A percentile compares a stretch with the other conserved stretches of the same genome.
Conservation (phyloP, 1,284 basidiomycete genomes). For the Xerocomus minutiporus region DNA sequence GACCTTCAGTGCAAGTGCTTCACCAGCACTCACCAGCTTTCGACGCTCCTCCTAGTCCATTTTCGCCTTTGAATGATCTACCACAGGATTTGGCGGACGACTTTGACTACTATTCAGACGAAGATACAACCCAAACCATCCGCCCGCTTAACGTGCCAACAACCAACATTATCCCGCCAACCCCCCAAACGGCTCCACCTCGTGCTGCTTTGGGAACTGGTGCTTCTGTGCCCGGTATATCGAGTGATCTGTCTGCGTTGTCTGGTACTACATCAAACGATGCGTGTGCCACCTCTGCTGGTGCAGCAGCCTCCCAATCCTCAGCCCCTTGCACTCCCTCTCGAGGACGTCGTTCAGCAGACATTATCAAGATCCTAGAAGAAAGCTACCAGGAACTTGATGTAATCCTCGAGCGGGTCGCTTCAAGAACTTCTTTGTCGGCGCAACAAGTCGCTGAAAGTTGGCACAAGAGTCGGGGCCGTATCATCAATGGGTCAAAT, state of each 20-base stretch:
- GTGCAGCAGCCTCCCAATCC: background rate
- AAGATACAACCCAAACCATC: background rate
- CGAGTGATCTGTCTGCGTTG: too few species aligned
- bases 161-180: background rate
- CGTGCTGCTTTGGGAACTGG: background rate
- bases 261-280: background rate
- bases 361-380: background rate
- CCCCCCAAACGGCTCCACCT: background rate
- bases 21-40: background rate
- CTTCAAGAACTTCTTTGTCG: background rate
- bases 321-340: background rate
- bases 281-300: background rate
- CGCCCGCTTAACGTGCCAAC: background rate
- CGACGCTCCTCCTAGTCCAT: background rate
- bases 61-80: background rate
- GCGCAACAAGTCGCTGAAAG: background rate
- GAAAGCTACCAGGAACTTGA: background rate
- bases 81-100: background rate
- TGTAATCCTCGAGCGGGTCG: background rate
- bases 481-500: background rate
- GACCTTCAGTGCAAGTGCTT: background rate
- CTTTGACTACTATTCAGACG: background rate
- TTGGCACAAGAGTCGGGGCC: background rate
- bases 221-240: too few species aligned
- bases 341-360: background rate